Evolutionary conservation across 2,329 filamentous ascomycete genomes (phyloP).

Genomic region (Cytospora schulzeri): DNA sequence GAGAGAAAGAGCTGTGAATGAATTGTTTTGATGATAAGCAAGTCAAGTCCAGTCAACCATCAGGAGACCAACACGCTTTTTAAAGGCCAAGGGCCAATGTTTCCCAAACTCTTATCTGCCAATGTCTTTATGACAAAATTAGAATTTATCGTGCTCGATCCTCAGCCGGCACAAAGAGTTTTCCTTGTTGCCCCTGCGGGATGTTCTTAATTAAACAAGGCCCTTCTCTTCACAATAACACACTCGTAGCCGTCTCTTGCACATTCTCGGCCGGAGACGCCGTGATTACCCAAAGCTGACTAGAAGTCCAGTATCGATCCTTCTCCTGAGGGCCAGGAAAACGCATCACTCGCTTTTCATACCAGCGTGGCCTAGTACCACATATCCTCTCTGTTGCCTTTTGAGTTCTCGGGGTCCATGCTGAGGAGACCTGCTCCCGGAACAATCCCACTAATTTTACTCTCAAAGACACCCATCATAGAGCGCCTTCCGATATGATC

Average conservation of each 20-base stretch:
- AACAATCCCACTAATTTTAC: background rate
- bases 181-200: background rate
- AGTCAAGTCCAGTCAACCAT: background rate
- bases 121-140: background rate
- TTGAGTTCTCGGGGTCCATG: background rate
- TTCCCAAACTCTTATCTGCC: background rate
- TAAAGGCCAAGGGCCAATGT: background rate
- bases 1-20: background rate
- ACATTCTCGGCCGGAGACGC: background rate
- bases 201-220: background rate
- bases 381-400: background rate
- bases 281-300: background rate
- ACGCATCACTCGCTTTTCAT: background rate
- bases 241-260: background rate
- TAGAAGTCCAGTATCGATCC: background rate
- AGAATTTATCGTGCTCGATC: background rate
- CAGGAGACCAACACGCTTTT: background rate
- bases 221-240: background rate
- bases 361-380: background rate
- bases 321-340: background rate
- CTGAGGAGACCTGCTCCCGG: background rate
- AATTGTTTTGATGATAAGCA: background rate
- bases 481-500: background rate
- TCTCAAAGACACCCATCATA: background rate
- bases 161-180: background rate